Conservation (phyloP, 164 flowering plant genomes). For the Chimonanthus salicifolius region DNA sequence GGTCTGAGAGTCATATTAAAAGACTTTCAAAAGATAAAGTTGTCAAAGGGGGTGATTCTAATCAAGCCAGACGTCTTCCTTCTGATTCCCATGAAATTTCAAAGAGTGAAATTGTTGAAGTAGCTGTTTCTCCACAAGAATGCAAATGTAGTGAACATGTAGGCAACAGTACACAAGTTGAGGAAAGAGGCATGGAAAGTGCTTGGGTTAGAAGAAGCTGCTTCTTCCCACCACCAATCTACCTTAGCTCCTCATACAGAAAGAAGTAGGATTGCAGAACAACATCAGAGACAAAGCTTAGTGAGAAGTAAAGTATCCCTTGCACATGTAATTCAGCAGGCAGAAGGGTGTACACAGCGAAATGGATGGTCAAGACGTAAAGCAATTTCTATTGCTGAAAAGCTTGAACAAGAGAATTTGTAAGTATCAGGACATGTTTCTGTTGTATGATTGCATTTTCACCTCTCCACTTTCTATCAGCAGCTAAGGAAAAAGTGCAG, state of each 20-base stretch:
- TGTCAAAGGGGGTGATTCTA: constrained; percentile 22
- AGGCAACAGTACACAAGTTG: constrained; percentile 15
- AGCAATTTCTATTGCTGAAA: constrained; percentile 94
- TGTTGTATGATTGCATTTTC: background rate
- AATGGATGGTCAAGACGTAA: constrained; percentile 79
- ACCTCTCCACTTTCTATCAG: background rate
- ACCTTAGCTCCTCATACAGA: constrained; percentile 27
- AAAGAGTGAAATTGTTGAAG: constrained; percentile 76
- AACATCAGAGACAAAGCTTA: constrained; percentile 55
- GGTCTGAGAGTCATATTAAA: constrained; percentile 18
- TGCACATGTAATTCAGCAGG: constrained; percentile 91
- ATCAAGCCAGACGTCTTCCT: constrained; percentile 18
- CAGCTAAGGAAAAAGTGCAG: background rate
- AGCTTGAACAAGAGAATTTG: constrained; percentile 95
- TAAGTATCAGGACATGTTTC: constrained; percentile 27
- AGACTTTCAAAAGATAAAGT: constrained; percentile 20
- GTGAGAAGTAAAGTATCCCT: constrained; percentile 89
- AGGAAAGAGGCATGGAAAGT: constrained; percentile 26
- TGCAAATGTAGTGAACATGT: constrained; percentile 19
- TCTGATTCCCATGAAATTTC: constrained; percentile 24
- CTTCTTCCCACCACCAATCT: constrained; percentile 27
- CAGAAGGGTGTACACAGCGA: constrained; percentile 66
- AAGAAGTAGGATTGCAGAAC: constrained; percentile 40
- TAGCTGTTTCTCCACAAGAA: constrained; percentile 41
- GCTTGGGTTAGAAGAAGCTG: constrained; percentile 26